Percentiles rank a stretch among this genome's conserved stretches.
Conservation (phyloP, 1,139 yeast genomes). For the Protomyces pachydermus region DNA sequence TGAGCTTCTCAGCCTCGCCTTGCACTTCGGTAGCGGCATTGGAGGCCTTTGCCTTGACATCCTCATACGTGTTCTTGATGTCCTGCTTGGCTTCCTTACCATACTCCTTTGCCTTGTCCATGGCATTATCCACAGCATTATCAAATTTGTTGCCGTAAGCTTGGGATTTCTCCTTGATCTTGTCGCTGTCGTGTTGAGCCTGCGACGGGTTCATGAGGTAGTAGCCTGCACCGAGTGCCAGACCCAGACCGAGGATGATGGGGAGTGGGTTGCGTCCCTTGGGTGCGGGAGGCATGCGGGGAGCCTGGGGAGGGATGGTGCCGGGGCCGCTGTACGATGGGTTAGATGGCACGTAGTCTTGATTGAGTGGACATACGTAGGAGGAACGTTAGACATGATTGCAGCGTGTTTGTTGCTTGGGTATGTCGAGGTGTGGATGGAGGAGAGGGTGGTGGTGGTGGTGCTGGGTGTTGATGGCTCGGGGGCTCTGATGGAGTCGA, state of each 20-base stretch:
- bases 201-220: conserved; percentile 22
- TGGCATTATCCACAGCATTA: conserved; percentile 23
- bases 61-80: conserved; percentile 20
- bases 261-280: conserved; percentile 10
- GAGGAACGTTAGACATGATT: background rate
- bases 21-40: conserved; percentile 13
- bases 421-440: background rate
- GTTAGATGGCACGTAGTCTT: background rate
- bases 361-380: background rate
- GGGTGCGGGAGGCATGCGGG: conserved; percentile 11
- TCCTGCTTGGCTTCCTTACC: conserved; percentile 24
- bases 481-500: background rate
- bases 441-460: background rate
- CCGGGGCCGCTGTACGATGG: background rate
- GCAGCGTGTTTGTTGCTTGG: background rate
- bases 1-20: conserved; percentile 16
- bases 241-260: conserved; percentile 20
- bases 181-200: conserved; percentile 21
- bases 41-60: conserved; percentile 19
- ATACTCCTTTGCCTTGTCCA: conserved; percentile 21
- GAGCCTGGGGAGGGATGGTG: background rate
- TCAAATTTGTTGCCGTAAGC: conserved; percentile 19
- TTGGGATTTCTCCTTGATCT: conserved; percentile 24
- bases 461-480: background rate
- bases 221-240: conserved; percentile 23